Conservation (phyloP, 2,329 filamentous ascomycete genomes). For the Cordyceps militaris region DNA sequence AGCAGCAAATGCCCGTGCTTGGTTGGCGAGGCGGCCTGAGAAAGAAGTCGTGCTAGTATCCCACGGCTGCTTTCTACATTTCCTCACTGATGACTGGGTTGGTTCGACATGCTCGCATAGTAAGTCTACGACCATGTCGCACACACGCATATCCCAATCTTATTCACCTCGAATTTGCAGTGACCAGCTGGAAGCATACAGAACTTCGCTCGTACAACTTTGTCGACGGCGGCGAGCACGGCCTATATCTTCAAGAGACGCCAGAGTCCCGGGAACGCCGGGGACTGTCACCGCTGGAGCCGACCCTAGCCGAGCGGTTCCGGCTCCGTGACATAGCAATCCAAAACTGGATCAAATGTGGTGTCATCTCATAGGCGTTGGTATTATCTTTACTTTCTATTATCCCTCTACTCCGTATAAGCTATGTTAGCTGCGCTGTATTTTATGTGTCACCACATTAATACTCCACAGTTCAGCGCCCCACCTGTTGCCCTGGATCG, state of each 20-base stretch:
- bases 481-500: background rate
- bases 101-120: slow-evolving; percentile 36
- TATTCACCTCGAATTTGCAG: slow-evolving; percentile 31
- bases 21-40: slow-evolving; percentile 43
- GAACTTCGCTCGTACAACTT: slow-evolving; percentile 59
- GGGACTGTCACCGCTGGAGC: no score
- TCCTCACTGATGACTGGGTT: slow-evolving; percentile 67
- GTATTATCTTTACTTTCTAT: no score
- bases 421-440: no score
- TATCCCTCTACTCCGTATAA: no score
- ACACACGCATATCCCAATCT: background rate
- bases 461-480: no score
- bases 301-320: no score
- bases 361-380: no score
- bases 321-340: no score
- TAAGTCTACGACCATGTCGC: slow-evolving; percentile 19
- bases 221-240: no score
- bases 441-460: no score
- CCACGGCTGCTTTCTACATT: slow-evolving; percentile 72
- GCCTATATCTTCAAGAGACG: no score
- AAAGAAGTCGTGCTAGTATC: slow-evolving; percentile 63
- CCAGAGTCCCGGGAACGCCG: background rate
- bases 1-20: slow-evolving; percentile 48
- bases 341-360: no score
- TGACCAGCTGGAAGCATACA: slow-evolving; percentile 61